Evolutionary conservation across 352 stramenopile species (phyloP), one percentile per base, ranked within the genome.

Genomic region (Globisporangium radiosum): DNA sequence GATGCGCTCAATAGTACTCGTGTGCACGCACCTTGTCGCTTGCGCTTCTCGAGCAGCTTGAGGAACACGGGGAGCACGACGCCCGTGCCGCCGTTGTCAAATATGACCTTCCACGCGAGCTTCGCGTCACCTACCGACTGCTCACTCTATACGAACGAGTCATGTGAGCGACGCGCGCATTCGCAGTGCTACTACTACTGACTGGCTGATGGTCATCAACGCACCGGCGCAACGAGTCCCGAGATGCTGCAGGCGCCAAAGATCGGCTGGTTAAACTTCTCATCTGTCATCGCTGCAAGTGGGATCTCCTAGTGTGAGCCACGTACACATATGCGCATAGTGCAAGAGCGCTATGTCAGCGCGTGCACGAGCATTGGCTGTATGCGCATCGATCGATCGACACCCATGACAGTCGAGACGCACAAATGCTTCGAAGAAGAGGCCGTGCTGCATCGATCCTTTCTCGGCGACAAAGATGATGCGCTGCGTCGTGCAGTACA

Each of bases 181-280:
- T 25, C 25, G 25, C 25, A 25, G 25, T 33, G 25, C 25, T 33
- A 33, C 25, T 33, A 33, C 25, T 33, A 33, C 25, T 33, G 25
- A 3, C 25, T 33, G 25, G 44, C 13, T 5, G 6, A 33, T 37
- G 6, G 39, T 10, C 19, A 1, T 6, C 7, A 47, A 54, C 72
- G 40, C 69, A 92, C 81, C 39, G 71, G 57, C 19, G 73, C 62
- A 42, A 91, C 81, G 56, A 90, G 60, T 1, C 86, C 86, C 14
- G 80, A 89, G 57, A 95, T 82, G 66, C 90, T 96, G 57, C 88
- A 94, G 19, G 86, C 82, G 11, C 87, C 87, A 54, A 95, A 95
- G 57, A 95, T 94, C 42, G 87, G 87, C 62, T 96, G 86, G 62
- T 95, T 96, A 55, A 96, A 96, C 62, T 94, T 96, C 53, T 95